Evolutionary conservation across 306 rosid genomes (phyloP).

Genomic region (Cicer chorassanicum): DNA sequence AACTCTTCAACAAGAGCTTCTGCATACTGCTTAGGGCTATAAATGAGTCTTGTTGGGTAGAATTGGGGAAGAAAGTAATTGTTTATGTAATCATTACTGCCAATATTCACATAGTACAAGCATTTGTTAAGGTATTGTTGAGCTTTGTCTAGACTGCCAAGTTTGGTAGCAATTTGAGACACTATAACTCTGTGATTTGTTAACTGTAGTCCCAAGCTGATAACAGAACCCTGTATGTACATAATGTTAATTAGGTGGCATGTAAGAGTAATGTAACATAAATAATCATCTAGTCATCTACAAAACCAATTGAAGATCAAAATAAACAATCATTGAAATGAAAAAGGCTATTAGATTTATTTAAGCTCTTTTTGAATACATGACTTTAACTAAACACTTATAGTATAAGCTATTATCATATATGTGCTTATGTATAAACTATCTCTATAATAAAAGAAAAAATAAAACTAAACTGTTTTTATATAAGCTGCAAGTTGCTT

Average conservation of each 20-base stretch:
- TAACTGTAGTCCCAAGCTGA: conserved; percentile 52
- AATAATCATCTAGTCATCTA: background rate
- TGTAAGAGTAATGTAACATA: conserved; percentile 4
- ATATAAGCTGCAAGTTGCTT: too few species aligned
- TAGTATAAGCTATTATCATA: too few species aligned
- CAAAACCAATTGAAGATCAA: conserved; percentile 4
- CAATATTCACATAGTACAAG: conserved; percentile 61
- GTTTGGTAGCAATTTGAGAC: conserved; percentile 23
- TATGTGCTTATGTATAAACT: too few species aligned
- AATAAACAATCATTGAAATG: background rate
- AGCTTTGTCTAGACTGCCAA: conserved; percentile 37
- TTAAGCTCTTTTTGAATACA: background rate
- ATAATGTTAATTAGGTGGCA: background rate
- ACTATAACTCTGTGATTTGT: conserved; percentile 46
- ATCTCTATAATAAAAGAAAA: too few species aligned
- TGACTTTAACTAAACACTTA: too few species aligned
- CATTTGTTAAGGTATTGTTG: conserved; percentile 52
- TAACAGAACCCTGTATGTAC: conserved; percentile 50
- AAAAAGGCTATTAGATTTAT: background rate
- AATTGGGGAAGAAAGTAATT: conserved; percentile 59
- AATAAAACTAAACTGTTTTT: too few species aligned
- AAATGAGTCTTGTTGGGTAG: conserved; percentile 48
- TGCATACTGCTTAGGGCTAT: conserved; percentile 50
- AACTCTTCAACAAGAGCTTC: conserved; percentile 47
- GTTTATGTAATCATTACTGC: conserved; percentile 65